Evolutionary conservation across 83 land plant species (phyloP).

Genomic region (Larix sibirica): DNA sequence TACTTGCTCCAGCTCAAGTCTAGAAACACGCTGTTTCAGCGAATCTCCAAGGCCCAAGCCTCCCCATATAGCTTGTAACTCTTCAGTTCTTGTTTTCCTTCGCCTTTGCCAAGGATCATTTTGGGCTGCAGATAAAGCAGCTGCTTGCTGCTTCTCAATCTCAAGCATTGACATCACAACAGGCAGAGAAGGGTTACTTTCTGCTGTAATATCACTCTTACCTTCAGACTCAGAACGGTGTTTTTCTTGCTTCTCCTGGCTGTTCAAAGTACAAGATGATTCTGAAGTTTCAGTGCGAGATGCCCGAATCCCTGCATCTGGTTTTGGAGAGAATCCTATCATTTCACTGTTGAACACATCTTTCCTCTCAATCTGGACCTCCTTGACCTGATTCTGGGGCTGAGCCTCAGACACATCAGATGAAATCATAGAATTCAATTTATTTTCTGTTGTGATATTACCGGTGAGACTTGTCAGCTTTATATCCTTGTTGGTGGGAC

Average conservation of each 20-base stretch:
- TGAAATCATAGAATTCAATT: background rate
- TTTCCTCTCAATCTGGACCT: background rate
- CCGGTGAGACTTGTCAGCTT: background rate
- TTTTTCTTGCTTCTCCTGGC: background rate
- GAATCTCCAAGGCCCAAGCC: slow-evolving; percentile 62
- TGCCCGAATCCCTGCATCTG: background rate
- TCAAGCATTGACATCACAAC: slow-evolving; percentile 45
- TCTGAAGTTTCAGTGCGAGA: background rate
- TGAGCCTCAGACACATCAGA: background rate
- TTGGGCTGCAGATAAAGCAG: background rate
- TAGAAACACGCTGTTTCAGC: slow-evolving; percentile 49
- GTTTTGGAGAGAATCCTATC: background rate
- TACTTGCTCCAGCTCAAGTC: slow-evolving; percentile 64
- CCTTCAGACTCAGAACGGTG: too few species aligned
- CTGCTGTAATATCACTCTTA: background rate
- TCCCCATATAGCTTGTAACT: slow-evolving; percentile 66
- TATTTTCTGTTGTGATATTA: background rate
- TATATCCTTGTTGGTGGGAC: background rate
- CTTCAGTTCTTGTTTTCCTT: slow-evolving; percentile 42
- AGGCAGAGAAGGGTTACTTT: background rate
- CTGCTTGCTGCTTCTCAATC: slow-evolving; percentile 43
- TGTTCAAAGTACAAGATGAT: background rate
- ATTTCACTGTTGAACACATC: background rate
- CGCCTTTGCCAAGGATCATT: slow-evolving; percentile 11
- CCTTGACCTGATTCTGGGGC: background rate